phyloP scores from a whole-genome alignment of 2,329 filamentous ascomycete genomes.

The Pseudogymnoascus sp. region DNA sequence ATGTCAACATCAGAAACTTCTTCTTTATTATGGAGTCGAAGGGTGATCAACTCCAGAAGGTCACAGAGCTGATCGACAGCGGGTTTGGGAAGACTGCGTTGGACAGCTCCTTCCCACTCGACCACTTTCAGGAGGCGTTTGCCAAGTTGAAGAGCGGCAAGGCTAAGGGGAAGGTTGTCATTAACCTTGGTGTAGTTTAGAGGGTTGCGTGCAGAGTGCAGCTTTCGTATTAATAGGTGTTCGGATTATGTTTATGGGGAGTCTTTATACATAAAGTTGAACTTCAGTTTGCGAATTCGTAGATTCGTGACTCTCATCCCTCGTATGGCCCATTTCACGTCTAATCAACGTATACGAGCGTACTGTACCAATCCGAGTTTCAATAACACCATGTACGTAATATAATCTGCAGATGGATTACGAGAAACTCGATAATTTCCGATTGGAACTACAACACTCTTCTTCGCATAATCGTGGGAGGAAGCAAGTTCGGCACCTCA shows the following conservation, averaged over 20 bases:
- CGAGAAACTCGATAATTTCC: background rate
- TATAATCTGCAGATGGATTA: background rate
- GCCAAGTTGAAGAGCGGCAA: conserved; percentile 31
- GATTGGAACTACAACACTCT: background rate
- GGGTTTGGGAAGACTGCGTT: conserved; percentile 30
- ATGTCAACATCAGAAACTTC: conserved; percentile 25
- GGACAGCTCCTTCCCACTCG: conserved; percentile 34
- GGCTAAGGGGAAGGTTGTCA: conserved; percentile 35
- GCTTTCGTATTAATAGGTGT: background rate
- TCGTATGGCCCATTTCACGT: background rate
- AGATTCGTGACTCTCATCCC: background rate
- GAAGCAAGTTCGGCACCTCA: no score
- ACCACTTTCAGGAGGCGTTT: conserved; percentile 33
- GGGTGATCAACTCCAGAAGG: conserved; percentile 29
- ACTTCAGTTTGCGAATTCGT: background rate
- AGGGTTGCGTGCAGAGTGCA: background rate
- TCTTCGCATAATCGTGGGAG: no score
- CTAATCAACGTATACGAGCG: background rate
- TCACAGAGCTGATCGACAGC: conserved; percentile 33
- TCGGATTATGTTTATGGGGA: background rate
- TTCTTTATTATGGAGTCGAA: conserved; percentile 36
- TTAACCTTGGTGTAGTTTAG: conserved; percentile 22
- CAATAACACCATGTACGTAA: background rate
- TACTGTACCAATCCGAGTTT: background rate
- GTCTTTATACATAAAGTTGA: background rate